Evolutionary conservation across 169 alveolate genomes (phyloP), one percentile per base, ranked within the genome.

Genomic region (Amoebophrya sp.): DNA sequence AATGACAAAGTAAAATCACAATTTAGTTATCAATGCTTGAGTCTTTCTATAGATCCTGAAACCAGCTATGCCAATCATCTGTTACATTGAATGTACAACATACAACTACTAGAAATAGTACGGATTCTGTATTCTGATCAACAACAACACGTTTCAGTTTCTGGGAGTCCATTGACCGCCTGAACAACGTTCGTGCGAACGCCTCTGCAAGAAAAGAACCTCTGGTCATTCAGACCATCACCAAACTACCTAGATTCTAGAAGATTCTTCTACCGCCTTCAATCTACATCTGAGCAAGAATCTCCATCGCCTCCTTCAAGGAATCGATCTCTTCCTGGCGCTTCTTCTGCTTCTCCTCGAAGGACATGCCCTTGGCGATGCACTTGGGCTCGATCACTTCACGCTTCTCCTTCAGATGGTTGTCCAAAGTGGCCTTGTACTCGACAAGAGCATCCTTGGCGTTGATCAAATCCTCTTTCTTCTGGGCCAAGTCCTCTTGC

Each of bases 301-400:
- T 65, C 33, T 65, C 83, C 83, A 65, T 26, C 0, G 83, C 83
- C 26, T 65, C 83, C 33, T 65, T 65, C 83, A 65, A 36, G 2
- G 83, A 65, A 36, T 65, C 83, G 83, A 65, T 65, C 33, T 65
- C 83, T 18, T 65, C 83, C 83, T 65, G 83, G 83, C 83, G 83
- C 26, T 65, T 65, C 83, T 65, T 65, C 83, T 65, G 83, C 83
- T 65, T 65, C 83, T 65, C 83, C 83, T 65, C 83, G 83, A 65
- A 65, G 26, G 36, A 12, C 38, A 65, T 26, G 2, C 83, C 83
- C 83, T 65, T 65, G 36, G 83, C 83, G 83, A 65, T 65, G 83
- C 83, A 65, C 83, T 65, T 65, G 83, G 83, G 83, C 33, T 65
- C 83, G 83, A 65, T 65, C 33, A 65, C 83, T 18, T 65, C 83